Evolutionary conservation across 805 yeast species (phyloP), one percentile per base, ranked within the genome.

Genomic region (Hermanozyma aechmeae): DNA sequence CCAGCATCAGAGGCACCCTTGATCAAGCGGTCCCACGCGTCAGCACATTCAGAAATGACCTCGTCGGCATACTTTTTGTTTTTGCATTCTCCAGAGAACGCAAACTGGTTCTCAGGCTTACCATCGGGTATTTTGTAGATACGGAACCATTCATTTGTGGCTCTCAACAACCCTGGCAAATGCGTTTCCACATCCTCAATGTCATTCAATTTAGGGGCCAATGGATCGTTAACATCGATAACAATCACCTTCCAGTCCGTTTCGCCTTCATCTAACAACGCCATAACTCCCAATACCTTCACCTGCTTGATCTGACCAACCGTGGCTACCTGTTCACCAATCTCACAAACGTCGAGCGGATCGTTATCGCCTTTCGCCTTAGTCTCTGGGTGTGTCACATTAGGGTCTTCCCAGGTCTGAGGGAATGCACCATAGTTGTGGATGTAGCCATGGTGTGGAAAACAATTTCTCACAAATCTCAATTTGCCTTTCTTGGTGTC

Each of bases 391-490:
- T 54, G 64, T 31, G 40, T 46, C 29, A 61, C 62, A 34, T 78
- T 72, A n/a, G 94, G 93, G 50, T 92, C 94, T 58, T 89, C 98
- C 97, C 97, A 89, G 3, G 97, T 89, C 61, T 83, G 94, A 12
- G 94, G 87, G 43, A 83, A 65, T 3, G 93, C 89, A 25, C 95
- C 93, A 50, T 84, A 84, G 57, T 84, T 84, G 54, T 79, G 87
- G 32, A 84, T 78, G 53, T 82, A 83, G 1, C 95, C 95, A 42
- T 79, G 79, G 51, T 69, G 76, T 6, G 95, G 95, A 61, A 78
- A 84, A 14, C 82, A 60, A 57, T 84, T 84, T 45, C 78, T 70
- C 18, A 84, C 80, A 44, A 76, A 84, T 45, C 95, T 62, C 21
- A 79, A 69, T 40, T 78, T 64, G 5, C 83, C 89, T 42, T 82